Conservation (phyloP, 768 basidiomycete genomes). For the Kwoniella dejecticola region DNA sequence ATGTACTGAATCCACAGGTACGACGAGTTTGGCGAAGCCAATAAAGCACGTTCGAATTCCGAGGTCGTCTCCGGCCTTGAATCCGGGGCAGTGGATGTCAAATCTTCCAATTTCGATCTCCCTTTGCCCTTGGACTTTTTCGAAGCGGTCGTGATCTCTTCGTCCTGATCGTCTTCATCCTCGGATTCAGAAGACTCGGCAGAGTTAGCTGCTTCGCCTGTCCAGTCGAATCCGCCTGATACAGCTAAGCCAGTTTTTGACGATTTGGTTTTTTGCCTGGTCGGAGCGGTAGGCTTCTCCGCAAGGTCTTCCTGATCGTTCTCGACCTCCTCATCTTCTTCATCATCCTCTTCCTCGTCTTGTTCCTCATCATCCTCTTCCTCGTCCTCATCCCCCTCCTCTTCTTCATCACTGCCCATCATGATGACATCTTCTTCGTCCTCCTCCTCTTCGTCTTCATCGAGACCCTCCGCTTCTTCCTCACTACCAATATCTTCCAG, state of each 20-base stretch:
- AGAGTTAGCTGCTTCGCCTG: constrained; percentile 29
- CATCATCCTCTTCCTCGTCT: constrained; percentile 17
- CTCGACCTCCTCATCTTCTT: constrained; percentile 58
- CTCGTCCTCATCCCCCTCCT: constrained; percentile 35
- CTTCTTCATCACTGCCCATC: constrained; percentile 38
- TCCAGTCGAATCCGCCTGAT: constrained; percentile 55
- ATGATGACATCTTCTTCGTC: constrained; percentile 11
- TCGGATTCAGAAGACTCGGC: constrained; percentile 58
- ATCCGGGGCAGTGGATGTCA: constrained; percentile 81
- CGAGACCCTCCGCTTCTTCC: constrained; percentile 41
- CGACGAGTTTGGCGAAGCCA: constrained; percentile 94
- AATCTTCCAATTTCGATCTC: constrained; percentile 57
- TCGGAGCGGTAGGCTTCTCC: neutral
- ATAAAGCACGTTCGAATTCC: constrained; percentile 89
- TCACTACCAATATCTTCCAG: constrained; percentile 47
- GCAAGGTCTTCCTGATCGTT: constrained; percentile 13
- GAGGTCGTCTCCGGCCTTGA: constrained; percentile 84
- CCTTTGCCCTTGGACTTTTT: constrained; percentile 59
- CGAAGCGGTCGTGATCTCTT: constrained; percentile 51
- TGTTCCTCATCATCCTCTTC: constrained; percentile 55
- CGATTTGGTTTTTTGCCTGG: constrained; percentile 19
- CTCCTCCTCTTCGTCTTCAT: constrained; percentile 28
- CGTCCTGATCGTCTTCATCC: constrained; percentile 24
- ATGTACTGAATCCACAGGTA: constrained; percentile 99
- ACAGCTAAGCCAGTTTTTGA: constrained; percentile 35